Conservation (phyloP, 2,329 filamentous ascomycete genomes). For the Chaetomiaceae sp. region DNA sequence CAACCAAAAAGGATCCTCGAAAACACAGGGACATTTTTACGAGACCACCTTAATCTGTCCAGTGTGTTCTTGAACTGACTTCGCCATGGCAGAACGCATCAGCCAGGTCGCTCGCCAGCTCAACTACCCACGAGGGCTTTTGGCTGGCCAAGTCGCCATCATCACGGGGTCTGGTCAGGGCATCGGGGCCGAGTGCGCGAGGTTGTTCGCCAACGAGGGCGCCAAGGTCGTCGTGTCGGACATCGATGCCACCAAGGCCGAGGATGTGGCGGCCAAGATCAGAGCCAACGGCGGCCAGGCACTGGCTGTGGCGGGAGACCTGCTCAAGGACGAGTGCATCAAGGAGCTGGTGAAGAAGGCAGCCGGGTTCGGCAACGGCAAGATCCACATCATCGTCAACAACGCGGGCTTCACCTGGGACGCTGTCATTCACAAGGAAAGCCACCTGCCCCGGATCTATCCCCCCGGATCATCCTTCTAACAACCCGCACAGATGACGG, state of each 20-base stretch:
- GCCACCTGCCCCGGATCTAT: no score
- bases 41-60: no score
- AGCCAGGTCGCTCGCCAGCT: conserved; percentile 71
- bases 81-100: conserved; percentile 51
- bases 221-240: conserved; percentile 79
- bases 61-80: no score
- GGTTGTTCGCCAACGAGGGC: conserved; percentile 80
- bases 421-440: conserved; percentile 73
- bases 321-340: conserved; percentile 66
- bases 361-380: conserved; percentile 74
- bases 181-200: conserved; percentile 78
- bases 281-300: conserved; percentile 61
- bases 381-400: conserved; percentile 88
- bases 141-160: conserved; percentile 76
- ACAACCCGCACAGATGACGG: conserved; percentile 56
- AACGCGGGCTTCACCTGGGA: conserved; percentile 94
- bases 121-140: conserved; percentile 73
- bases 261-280: conserved; percentile 63
- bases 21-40: no score
- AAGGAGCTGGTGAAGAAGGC: conserved; percentile 65
- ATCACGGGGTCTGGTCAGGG: conserved; percentile 83
- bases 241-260: conserved; percentile 69
- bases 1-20: no score
- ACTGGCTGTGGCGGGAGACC: conserved; percentile 68
- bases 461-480: conserved; percentile 28